These are phyloP conservation scores for Nelumbo lutea DNA, from an alignment of 164 flowering plant species.

Conservation along the genomic window DNA sequence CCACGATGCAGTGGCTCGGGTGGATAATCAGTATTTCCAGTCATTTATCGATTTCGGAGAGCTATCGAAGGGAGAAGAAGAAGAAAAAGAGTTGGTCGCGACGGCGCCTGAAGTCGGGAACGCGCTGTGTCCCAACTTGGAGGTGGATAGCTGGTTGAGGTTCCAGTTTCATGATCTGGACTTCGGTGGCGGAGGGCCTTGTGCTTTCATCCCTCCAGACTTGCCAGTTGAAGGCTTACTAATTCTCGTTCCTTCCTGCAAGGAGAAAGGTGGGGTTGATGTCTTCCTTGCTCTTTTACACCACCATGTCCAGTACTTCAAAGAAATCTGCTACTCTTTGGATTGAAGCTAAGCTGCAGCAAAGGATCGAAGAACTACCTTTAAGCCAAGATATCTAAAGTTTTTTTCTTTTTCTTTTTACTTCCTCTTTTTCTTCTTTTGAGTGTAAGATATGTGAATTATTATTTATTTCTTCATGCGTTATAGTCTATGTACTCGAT, in stretches of 20 bases:
- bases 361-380: no score
- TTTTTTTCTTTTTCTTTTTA: no score
- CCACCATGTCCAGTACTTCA: conserved; percentile 15
- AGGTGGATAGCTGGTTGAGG: background rate
- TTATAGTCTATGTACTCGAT: no score
- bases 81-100: conserved; percentile 12
- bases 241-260: no score
- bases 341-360: background rate
- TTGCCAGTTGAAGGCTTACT: conserved; percentile 18
- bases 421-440: no score
- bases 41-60: background rate
- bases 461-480: no score
- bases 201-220: conserved; percentile 20
- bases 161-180: conserved; percentile 13
- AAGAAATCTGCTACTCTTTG: conserved; percentile 15
- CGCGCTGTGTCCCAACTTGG: background rate
- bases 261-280: conserved; percentile 12
- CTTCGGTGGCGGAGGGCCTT: conserved; percentile 11
- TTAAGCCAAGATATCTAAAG: no score
- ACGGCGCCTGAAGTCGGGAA: conserved; percentile 17
- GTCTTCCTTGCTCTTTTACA: conserved; percentile 15
- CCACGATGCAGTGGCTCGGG: conserved; percentile 14
- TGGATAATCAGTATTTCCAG: conserved; percentile 16
- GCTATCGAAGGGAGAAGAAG: background rate
- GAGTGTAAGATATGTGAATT: no score